Conservation (phyloP, 345 rosid genomes). For the Eucalyptus pumila region DNA sequence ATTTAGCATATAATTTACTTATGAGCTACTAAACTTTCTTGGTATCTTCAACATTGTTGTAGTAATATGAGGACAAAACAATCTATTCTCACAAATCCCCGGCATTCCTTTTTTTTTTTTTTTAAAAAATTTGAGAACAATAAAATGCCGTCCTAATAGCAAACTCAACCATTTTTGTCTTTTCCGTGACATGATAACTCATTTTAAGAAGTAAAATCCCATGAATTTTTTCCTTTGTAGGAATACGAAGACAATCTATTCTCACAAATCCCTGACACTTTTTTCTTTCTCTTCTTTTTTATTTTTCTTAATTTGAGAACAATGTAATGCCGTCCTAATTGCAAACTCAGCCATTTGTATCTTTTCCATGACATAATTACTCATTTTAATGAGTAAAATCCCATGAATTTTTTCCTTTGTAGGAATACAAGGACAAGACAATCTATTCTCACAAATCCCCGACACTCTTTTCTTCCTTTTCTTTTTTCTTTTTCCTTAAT, state of each 20-base stretch:
- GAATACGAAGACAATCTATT: neutral
- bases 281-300: neutral
- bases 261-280: neutral
- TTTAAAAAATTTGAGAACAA: neutral
- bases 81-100: neutral
- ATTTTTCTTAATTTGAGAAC: neutral
- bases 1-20: neutral
- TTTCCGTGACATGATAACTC: neutral
- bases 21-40: neutral
- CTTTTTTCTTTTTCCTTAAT: neutral
- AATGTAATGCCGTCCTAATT: neutral
- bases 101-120: accelerated
- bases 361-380: neutral
- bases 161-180: neutral
- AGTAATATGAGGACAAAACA: neutral
- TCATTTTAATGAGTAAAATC: neutral
- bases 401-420: neutral
- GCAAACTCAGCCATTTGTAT: neutral
- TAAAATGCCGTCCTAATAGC: neutral
- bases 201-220: neutral
- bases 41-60: neutral
- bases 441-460: neutral
- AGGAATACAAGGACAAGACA: neutral
- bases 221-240: neutral
- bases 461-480: neutral